Evolutionary conservation across 768 basidiomycete species (phyloP).

Genomic region (Suillus plorans): DNA sequence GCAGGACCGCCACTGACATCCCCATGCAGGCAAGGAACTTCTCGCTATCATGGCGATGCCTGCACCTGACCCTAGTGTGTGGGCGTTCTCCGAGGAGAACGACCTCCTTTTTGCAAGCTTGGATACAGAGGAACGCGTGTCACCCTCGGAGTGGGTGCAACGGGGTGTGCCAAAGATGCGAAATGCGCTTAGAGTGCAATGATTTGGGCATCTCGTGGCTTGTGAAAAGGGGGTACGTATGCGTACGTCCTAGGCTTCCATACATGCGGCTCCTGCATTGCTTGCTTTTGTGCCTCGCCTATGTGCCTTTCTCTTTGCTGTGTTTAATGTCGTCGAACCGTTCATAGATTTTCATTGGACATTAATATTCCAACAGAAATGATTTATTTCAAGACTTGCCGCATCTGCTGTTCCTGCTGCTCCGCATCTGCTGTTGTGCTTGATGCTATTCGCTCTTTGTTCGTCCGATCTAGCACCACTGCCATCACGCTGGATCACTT

Average conservation of each 20-base stretch:
- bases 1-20: conserved; percentile 2
- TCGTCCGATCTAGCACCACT: background rate
- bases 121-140: conserved; percentile 30
- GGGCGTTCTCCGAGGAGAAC: conserved; percentile 63
- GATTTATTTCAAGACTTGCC: background rate
- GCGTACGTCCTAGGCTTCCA: background rate
- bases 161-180: conserved; percentile 49
- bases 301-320: background rate
- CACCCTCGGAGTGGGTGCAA: conserved; percentile 58
- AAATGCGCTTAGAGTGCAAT: conserved; percentile 15
- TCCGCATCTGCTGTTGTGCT: background rate
- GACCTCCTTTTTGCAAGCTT: conserved; percentile 48
- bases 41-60: conserved; percentile 60
- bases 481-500: background rate
- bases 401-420: background rate
- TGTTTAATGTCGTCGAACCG: background rate
- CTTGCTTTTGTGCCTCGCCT: background rate
- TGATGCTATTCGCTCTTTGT: background rate
- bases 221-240: background rate
- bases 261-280: background rate
- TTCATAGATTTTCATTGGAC: background rate
- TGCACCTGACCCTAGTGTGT: conserved; percentile 55
- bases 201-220: background rate
- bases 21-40: conserved; percentile 51
- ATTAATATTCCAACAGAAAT: background rate